These are phyloP conservation scores for Yarrowia sp. DNA, from an alignment of 805 yeast species.

Conservation along the genomic window DNA sequence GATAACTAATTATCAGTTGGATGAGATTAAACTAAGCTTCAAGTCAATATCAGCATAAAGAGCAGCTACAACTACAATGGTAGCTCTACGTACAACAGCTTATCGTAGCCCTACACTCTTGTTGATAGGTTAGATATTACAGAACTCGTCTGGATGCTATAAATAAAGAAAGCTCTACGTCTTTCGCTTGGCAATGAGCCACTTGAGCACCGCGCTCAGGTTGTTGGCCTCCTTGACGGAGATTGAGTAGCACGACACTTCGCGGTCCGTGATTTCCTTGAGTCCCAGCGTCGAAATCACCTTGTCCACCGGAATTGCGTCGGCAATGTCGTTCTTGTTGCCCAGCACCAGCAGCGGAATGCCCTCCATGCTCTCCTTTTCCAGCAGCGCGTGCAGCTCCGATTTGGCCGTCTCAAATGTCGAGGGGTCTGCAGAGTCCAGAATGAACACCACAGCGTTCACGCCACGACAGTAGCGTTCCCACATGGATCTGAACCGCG, in stretches of 20 bases:
- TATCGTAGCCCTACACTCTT: no score
- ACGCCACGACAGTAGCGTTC: conserved; percentile 43
- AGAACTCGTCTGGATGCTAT: background rate
- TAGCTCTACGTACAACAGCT: no score
- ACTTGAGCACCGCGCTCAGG: conserved; percentile 39
- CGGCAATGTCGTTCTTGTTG: conserved; percentile 40
- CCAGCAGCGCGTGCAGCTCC: conserved; percentile 38
- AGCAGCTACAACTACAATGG: no score
- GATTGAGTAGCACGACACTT: conserved; percentile 41
- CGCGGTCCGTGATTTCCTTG: conserved; percentile 37
- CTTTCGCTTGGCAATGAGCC: conserved; percentile 43
- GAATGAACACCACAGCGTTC: conserved; percentile 41
- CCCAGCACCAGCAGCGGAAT: conserved; percentile 42
- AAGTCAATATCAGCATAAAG: no score
- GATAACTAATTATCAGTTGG: no score
- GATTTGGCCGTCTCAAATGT: conserved; percentile 37
- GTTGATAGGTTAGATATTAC: no score
- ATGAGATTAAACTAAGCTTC: no score
- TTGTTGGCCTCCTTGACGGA: conserved; percentile 41
- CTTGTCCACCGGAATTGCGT: conserved; percentile 38
- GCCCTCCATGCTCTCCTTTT: conserved; percentile 36
- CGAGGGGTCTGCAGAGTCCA: conserved; percentile 41
- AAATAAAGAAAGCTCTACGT: conserved; percentile 10
- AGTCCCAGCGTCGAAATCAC: conserved; percentile 38
- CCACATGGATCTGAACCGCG: conserved; percentile 43